Base-by-base conservation (phyloP, 306 rosid species). In the Cucumis hystrix region DNA sequence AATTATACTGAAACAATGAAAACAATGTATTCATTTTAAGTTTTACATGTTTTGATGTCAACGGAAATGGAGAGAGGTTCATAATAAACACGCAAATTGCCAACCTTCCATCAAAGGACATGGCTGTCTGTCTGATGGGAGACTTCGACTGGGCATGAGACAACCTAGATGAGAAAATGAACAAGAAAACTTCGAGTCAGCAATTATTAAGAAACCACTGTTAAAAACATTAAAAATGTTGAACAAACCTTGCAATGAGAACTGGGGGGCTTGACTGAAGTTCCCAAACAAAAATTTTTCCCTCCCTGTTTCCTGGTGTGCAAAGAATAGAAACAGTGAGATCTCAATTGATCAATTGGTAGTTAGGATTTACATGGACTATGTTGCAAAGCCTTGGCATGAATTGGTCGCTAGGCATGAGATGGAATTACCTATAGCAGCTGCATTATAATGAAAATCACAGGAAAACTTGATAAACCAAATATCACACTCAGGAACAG, bases 401-500 rank as follows among this genome's bases (percentile, higher is more conserved):
- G 65, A 47, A 21, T 15, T 14, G 43, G 66, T 69, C 51, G 52
- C 18, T 23, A 80, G 17, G 21, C 43, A 14, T 49, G 56, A 23
- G 64, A 45, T 21, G 52, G 41, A 70, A 73, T 80, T 83, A 89
- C 99, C 99, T 90, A 92, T 87, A 17, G 98, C 91, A 80, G 85
- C 89, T 20, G 92, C 80, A 66, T 88, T 85, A 77, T 79, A 92
- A 81, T 89, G 93, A 84, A 95, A 95, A 85, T 95, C 99, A 47
- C 91, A 92, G 39, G 97, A 95, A 78, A 95, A 95, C 82, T 95
- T 95, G 89, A 95, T 92, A 87, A 92, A 95, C 97, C 99, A 95
- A 78, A 95, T 92, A 80, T 95, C 97, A 68, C 99, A 95, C 63
- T 87, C 99, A 0, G 99, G 98, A 82, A 87, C 95, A 21, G 99